Conservation (phyloP, 2,329 filamentous ascomycete genomes). For the Fragosphaeria purpurea region DNA sequence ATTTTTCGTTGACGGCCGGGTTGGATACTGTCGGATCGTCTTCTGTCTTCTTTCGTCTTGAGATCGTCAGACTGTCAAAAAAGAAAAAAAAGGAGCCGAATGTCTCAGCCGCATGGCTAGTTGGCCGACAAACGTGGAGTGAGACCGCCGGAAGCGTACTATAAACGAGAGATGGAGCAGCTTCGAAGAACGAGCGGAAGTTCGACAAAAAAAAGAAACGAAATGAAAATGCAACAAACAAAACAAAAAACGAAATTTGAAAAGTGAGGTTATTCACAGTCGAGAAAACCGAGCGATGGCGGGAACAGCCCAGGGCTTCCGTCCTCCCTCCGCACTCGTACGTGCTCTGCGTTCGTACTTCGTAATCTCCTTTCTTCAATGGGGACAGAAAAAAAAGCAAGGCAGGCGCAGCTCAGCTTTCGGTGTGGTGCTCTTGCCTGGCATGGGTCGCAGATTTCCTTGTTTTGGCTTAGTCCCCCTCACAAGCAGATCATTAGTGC, state of each 20-base stretch:
- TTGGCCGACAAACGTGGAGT: constrained; percentile 3
- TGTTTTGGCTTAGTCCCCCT: constrained; percentile 8
- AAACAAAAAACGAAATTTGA: neutral
- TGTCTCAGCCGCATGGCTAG: constrained; percentile 10
- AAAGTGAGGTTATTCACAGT: constrained; percentile 7
- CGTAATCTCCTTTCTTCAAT: neutral
- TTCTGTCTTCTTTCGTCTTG: neutral
- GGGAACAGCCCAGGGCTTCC: no score
- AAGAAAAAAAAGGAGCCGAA: constrained; percentile 1
- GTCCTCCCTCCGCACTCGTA: no score
- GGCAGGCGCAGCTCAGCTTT: constrained; percentile 11
- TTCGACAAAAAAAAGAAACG: neutral
- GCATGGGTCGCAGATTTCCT: constrained; percentile 2
- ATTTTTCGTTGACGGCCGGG: no score
- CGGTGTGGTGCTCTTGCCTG: constrained; percentile 9
- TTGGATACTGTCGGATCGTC: neutral
- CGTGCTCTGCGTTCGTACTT: no score
- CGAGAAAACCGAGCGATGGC: neutral
- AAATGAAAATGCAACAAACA: neutral
- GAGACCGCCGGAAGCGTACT: constrained; percentile 6
- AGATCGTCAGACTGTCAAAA: no score
- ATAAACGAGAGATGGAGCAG: neutral
- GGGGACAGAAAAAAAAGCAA: constrained; percentile 5
- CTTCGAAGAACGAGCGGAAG: neutral
- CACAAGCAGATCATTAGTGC: constrained; percentile 1